phyloP scores from a whole-genome alignment of 2,329 filamentous ascomycete genomes.

The Diaporthe nobilis region DNA sequence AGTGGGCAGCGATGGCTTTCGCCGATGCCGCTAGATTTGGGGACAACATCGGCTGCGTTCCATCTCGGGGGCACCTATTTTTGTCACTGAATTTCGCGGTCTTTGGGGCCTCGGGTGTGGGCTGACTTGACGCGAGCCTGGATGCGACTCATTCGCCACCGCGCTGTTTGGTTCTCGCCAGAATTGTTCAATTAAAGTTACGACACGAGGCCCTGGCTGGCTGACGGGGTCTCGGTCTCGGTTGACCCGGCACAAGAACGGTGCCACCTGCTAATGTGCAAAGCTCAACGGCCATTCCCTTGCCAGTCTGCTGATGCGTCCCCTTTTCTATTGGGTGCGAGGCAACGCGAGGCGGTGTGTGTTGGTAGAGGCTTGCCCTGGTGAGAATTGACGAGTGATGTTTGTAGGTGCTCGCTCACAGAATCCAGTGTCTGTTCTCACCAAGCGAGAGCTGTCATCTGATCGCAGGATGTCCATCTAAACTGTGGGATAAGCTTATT shows the following conservation, averaged over 20 bases:
- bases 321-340: not conserved
- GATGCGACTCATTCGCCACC: constrained; percentile 29
- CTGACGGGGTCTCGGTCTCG: constrained; percentile 29
- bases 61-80: constrained; percentile 8
- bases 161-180: constrained; percentile 6
- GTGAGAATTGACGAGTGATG: not conserved
- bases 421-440: constrained; percentile 19
- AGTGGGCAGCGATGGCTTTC: constrained; percentile 6
- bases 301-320: not conserved
- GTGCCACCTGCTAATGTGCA: constrained; percentile 2
- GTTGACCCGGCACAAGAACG: constrained; percentile 18
- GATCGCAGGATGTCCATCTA: constrained; percentile 16
- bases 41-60: not conserved
- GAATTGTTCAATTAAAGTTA: constrained; percentile 30
- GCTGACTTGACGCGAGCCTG: constrained; percentile 13
- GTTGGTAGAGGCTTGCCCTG: not conserved
- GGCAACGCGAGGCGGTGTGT: not conserved
- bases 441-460: constrained; percentile 31
- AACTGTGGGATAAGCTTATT: constrained; percentile 31
- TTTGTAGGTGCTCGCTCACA: not conserved
- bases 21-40: constrained; percentile 7
- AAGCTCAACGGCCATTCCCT: not conserved
- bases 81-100: not conserved
- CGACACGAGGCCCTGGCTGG: constrained; percentile 21
- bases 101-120: not conserved